Evolutionary conservation across 495 filamentous ascomycete genomes (phyloP).

Genomic region (Cryomyces antarcticus): DNA sequence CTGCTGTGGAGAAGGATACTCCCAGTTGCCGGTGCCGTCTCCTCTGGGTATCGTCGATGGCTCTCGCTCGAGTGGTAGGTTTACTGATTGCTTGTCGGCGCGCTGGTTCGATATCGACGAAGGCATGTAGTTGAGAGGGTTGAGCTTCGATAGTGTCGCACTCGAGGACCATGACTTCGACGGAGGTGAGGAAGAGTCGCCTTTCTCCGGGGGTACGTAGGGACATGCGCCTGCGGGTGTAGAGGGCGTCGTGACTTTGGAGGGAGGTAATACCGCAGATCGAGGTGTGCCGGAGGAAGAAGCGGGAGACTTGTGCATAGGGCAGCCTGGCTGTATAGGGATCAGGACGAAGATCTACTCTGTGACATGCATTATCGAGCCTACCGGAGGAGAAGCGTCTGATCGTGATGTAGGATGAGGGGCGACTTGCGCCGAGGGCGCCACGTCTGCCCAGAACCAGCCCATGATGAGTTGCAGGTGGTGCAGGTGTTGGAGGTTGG

Average conservation of each 20-base stretch:
- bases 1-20: constrained; percentile 94
- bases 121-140: constrained; percentile 96
- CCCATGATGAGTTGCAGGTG: constrained; percentile 38
- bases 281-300: constrained; percentile 16
- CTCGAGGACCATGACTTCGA: constrained; percentile 11
- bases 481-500: no score
- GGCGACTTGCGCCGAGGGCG: constrained; percentile 21
- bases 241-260: constrained; percentile 15
- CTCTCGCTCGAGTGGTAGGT: constrained; percentile 59
- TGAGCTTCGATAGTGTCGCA: constrained; percentile 49
- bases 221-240: constrained; percentile 28
- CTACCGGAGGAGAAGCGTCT: constrained; percentile 45
- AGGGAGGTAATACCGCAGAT: background rate
- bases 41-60: constrained; percentile 72
- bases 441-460: constrained; percentile 91
- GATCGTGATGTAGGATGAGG: constrained; percentile 23
- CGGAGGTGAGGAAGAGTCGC: constrained; percentile 24
- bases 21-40: constrained; percentile 59
- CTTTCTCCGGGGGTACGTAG: constrained; percentile 19
- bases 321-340: constrained; percentile 50
- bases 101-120: constrained; percentile 57
- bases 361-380: constrained; percentile 14
- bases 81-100: constrained; percentile 46
- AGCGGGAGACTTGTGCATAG: constrained; percentile 56
- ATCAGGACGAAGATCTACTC: constrained; percentile 6